Conservation (phyloP, 352 stramenopile species). For the Blastocystis sp. region DNA sequence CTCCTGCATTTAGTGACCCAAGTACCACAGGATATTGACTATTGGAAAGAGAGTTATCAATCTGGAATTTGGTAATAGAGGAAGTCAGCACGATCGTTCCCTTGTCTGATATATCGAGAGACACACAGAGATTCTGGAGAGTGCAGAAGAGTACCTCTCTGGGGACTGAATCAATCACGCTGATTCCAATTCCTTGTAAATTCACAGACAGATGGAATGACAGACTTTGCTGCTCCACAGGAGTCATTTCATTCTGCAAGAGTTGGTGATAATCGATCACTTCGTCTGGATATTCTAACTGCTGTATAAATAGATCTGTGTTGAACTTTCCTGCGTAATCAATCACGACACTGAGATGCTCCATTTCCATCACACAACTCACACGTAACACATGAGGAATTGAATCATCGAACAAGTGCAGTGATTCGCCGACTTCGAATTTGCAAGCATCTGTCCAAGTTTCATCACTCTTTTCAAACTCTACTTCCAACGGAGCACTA, state of each 20-base stretch:
- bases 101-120: not conserved
- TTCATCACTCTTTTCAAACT: not conserved
- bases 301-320: not conserved
- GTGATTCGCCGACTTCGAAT: not conserved
- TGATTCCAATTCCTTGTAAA: not conserved
- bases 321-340: not conserved
- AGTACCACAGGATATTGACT: not conserved
- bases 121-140: not conserved
- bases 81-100: not conserved
- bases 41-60: constrained; percentile 27
- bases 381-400: not conserved
- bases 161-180: not conserved
- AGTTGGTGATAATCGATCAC: not conserved
- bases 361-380: not conserved
- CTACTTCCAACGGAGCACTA: not conserved
- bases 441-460: not conserved
- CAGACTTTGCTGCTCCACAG: not conserved
- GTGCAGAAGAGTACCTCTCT: not conserved
- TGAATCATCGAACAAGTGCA: not conserved
- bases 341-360: not conserved
- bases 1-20: not conserved
- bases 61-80: not conserved
- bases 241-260: not conserved
- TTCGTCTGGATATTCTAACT: not conserved
- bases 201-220: not conserved